Evolutionary conservation across 176 grass and related monocot genomes (phyloP).

Genomic region (Bromus sterilis): DNA sequence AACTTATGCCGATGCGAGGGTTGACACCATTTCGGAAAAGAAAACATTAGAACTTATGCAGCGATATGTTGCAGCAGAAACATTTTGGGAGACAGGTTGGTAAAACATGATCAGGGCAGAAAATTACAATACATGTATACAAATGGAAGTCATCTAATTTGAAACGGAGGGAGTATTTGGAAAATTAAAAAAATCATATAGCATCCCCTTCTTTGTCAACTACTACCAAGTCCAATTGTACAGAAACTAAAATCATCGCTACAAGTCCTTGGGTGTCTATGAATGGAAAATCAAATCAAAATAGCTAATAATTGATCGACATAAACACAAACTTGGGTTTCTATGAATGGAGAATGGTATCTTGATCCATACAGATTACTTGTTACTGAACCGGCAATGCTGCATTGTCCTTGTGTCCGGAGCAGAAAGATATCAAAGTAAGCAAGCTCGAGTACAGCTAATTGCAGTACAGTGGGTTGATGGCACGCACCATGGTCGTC

Average conservation of each 20-base stretch:
- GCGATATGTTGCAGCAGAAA: background rate
- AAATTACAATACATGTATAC: background rate
- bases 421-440: background rate
- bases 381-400: background rate
- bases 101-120: background rate
- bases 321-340: background rate
- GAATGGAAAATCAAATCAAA: background rate
- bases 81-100: background rate
- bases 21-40: background rate
- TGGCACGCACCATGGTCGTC: conserved; percentile 46
- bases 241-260: background rate
- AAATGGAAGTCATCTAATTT: too few relatives aligned
- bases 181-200: background rate
- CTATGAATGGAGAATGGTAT: background rate
- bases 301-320: background rate
- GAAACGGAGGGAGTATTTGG: too few relatives aligned
- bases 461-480: background rate
- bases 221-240: background rate
- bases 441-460: background rate
- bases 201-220: background rate
- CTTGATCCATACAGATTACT: background rate
- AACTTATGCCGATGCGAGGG: background rate
- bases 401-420: background rate
- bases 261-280: background rate
- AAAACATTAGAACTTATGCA: background rate